A percentile compares a stretch with the other conserved stretches of the same genome.
phyloP scores from a whole-genome alignment of 2,329 filamentous ascomycete species.

The Sporothrix luriei region DNA sequence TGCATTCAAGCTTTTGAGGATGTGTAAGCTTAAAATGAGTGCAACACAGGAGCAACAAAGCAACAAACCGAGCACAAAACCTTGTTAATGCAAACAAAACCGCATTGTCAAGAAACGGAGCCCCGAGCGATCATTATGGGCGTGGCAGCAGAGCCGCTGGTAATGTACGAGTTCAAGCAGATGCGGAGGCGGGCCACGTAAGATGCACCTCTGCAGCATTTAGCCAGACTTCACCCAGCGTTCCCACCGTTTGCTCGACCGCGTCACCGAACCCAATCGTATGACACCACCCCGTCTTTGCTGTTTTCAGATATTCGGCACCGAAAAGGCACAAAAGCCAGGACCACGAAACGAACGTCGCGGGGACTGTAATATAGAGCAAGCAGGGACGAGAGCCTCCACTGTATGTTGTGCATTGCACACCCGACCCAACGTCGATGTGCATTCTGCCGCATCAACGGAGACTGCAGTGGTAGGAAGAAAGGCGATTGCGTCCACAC shows the following conservation, averaged over 20 bases:
- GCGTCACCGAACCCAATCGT: background rate
- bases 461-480: background rate
- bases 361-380: background rate
- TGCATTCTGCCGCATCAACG: conserved; percentile 7
- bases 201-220: background rate
- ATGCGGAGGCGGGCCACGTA: conserved; percentile 9
- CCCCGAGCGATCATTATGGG: background rate
- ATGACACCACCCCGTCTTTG: background rate
- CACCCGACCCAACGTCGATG: background rate
- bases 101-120: conserved; percentile 1
- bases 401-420: background rate
- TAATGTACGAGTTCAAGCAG: background rate
- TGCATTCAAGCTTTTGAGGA: conserved; percentile 1
- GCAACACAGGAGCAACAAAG: background rate
- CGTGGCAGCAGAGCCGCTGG: background rate
- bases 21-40: conserved; percentile 1
- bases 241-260: background rate
- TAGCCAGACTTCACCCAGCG: conserved; percentile 20
- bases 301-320: background rate
- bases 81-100: background rate
- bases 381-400: conserved; percentile 1
- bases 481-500: background rate
- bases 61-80: background rate
- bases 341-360: background rate
- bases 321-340: background rate